Evolutionary conservation across 495 filamentous ascomycete genomes (phyloP).

Genomic region (Talaromyces nanjingensis): DNA sequence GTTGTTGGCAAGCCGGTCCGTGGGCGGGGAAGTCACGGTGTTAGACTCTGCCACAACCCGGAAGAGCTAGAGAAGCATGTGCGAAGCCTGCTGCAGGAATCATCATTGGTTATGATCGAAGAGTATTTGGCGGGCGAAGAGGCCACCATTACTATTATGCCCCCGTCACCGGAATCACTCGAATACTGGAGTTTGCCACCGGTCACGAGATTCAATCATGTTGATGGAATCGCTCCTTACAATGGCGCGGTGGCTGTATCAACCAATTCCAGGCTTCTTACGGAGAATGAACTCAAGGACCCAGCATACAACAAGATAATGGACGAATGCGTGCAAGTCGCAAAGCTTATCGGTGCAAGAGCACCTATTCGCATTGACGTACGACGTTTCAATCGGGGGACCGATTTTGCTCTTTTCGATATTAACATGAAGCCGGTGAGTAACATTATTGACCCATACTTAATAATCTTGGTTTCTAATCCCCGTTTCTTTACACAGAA

Average conservation of each 20-base stretch:
- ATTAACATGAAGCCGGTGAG: constrained; percentile 38
- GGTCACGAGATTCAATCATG: constrained; percentile 31
- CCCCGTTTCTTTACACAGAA: constrained; percentile 14
- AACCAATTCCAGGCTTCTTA: constrained; percentile 21
- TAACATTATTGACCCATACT: background rate
- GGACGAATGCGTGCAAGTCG: constrained; percentile 24
- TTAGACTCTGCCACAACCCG: constrained; percentile 23
- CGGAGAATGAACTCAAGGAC: constrained; percentile 15
- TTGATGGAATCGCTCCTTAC: constrained; percentile 26
- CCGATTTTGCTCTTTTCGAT: constrained; percentile 34
- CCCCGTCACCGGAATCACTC: constrained; percentile 16
- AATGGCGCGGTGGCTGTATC: constrained; percentile 28
- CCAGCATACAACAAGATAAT: constrained; percentile 15
- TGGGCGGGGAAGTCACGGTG: constrained; percentile 26
- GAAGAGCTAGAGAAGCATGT: constrained; percentile 21
- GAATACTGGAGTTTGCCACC: constrained; percentile 28
- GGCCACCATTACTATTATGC: constrained; percentile 35
- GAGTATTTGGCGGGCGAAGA: constrained; percentile 34
- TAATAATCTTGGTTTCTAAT: background rate
- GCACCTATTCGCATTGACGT: constrained; percentile 31
- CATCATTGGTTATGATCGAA: constrained; percentile 25
- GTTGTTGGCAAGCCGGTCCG: constrained; percentile 28
- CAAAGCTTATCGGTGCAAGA: constrained; percentile 21
- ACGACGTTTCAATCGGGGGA: constrained; percentile 18
- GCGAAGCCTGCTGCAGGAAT: constrained; percentile 18